Percentiles rank a stretch among this genome's conserved stretches.
Evolutionary conservation across 2,329 filamentous ascomycete genomes (phyloP).

Genomic region (Didymella pomorum): DNA sequence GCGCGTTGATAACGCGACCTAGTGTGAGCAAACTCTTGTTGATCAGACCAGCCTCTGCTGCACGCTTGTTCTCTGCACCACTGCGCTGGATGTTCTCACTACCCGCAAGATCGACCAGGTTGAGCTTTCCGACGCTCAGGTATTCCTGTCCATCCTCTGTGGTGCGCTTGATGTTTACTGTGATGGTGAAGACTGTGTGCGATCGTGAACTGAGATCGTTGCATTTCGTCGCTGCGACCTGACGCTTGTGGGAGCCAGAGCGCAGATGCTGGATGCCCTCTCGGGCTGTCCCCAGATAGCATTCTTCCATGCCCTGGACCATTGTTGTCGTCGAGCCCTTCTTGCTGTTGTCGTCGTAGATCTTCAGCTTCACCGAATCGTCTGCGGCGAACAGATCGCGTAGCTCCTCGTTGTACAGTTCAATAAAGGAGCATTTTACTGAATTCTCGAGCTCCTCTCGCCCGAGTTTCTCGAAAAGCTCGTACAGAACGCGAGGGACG

Average conservation of each 20-base stretch:
- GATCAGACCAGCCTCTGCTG: conserved; percentile 93
- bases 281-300: conserved; percentile 83
- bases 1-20: conserved; percentile 94
- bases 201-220: conserved; percentile 97
- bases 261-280: conserved; percentile 90
- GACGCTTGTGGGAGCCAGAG: conserved; percentile 87
- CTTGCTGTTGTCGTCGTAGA: conserved; percentile 86
- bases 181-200: conserved; percentile 97
- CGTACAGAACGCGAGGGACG: conserved; percentile 87
- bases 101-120: conserved; percentile 93
- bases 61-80: conserved; percentile 96
- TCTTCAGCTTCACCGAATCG: conserved; percentile 87
- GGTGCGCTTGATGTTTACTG: conserved; percentile 83
- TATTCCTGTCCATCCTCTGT: conserved; percentile 88
- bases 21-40: conserved; percentile 97
- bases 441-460: conserved; percentile 79
- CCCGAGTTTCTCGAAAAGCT: conserved; percentile 85
- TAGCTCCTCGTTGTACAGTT: conserved; percentile 97
- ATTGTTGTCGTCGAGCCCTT: conserved; percentile 85
- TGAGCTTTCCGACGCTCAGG: conserved; percentile 90
- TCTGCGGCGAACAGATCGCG: conserved; percentile 86
- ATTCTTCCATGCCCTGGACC: conserved; percentile 98
- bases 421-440: conserved; percentile 98
- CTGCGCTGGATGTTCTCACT: conserved; percentile 98
- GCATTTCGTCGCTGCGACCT: conserved; percentile 99